These are phyloP conservation scores for Neohortaea acidophila DNA, from an alignment of 495 filamentous ascomycete species.

Conservation along the genomic window DNA sequence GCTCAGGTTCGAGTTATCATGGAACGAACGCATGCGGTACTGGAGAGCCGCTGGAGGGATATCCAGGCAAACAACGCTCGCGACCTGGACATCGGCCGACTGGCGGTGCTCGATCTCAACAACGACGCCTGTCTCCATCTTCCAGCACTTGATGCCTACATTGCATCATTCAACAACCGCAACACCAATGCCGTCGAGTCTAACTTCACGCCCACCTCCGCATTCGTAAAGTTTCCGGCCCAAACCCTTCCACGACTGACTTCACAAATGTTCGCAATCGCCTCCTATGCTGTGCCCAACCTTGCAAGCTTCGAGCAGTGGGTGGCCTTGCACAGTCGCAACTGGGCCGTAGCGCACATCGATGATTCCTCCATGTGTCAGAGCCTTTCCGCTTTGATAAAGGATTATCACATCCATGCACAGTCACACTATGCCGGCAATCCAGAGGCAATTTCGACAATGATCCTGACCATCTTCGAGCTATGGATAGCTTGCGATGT, in stretches of 20 bases:
- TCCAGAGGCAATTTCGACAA: conserved; percentile 5
- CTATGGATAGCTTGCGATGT: conserved; percentile 5
- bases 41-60: background rate
- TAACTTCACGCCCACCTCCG: background rate
- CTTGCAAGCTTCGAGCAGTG: conserved; percentile 29
- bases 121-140: background rate
- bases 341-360: conserved; percentile 20
- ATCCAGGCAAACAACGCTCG: background rate
- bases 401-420: background rate
- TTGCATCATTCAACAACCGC: background rate
- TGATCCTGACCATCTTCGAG: conserved; percentile 9
- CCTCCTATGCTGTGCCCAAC: background rate
- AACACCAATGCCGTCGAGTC: background rate
- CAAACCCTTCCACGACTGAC: background rate
- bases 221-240: background rate
- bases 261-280: background rate
- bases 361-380: background rate
- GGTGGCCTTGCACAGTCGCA: conserved; percentile 26
- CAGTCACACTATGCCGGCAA: background rate
- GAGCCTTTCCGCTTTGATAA: background rate
- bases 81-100: background rate
- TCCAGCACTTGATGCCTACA: background rate
- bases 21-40: background rate
- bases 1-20: background rate
- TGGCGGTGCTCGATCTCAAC: background rate